A percentile compares a stretch with the other conserved stretches of the same genome.
These are phyloP conservation scores for Sclerotinia trifoliorum DNA, from an alignment of 2,329 filamentous ascomycete genomes.

Conservation along the genomic window DNA sequence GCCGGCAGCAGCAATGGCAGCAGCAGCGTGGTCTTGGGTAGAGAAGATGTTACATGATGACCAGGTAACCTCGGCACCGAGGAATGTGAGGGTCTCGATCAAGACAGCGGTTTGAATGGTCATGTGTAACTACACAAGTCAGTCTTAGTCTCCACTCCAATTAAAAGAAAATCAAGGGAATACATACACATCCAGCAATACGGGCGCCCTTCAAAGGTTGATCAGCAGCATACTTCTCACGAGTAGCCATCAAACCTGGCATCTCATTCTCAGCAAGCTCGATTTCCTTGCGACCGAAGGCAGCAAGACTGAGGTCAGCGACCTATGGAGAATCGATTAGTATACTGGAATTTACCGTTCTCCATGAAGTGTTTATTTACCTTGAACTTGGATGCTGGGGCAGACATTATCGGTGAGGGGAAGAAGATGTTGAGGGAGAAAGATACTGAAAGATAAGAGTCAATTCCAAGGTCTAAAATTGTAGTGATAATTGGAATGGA, in stretches of 20 bases:
- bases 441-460: slow-evolving; percentile 13
- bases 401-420: slow-evolving; percentile 38
- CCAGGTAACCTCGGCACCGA: slow-evolving; percentile 99
- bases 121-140: slow-evolving; percentile 42
- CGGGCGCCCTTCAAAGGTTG: slow-evolving; percentile 93
- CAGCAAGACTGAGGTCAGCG: slow-evolving; percentile 94
- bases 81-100: slow-evolving; percentile 92
- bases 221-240: slow-evolving; percentile 84
- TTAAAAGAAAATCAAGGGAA: slow-evolving; percentile 50
- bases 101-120: slow-evolving; percentile 99
- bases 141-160: slow-evolving; percentile 47
- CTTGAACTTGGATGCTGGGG: slow-evolving; percentile 41
- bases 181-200: slow-evolving; percentile 84
- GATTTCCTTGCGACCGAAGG: slow-evolving; percentile 98
- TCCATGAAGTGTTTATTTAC: slow-evolving; percentile 16
- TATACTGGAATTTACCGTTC: slow-evolving; percentile 2
- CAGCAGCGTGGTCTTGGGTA: slow-evolving; percentile 95
- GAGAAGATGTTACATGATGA: slow-evolving; percentile 99
- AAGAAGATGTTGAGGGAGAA: slow-evolving; percentile 21
- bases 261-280: slow-evolving; percentile 96
- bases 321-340: slow-evolving; percentile 55
- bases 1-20: slow-evolving; percentile 79
- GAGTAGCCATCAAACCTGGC: slow-evolving; percentile 96
- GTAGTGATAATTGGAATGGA: not conserved
- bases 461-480: not conserved